Evolutionary conservation across 768 basidiomycete species (phyloP).

Genomic region (Hygrophorus russula): DNA sequence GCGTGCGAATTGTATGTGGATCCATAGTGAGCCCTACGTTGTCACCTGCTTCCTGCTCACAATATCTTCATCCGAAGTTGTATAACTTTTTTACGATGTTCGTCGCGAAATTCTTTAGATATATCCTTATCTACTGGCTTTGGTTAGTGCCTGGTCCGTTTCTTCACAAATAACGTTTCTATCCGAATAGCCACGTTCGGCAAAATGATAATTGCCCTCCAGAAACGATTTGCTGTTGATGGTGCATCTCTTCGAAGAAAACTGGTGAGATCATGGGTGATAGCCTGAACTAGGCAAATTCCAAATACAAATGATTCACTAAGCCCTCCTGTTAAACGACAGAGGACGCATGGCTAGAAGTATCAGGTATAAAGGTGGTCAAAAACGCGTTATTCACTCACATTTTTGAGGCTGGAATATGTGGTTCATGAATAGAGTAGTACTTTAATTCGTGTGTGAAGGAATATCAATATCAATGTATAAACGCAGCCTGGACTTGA

Average conservation of each 20-base stretch:
- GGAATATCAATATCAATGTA: slow-evolving; percentile 6
- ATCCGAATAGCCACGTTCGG: slow-evolving; percentile 38
- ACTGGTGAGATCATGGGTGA: too few species aligned
- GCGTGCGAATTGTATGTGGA: slow-evolving; percentile 55
- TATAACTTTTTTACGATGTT: slow-evolving; percentile 51
- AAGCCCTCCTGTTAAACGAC: too few species aligned
- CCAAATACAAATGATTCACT: too few species aligned
- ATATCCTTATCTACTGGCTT: slow-evolving; percentile 61
- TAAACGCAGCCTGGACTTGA: slow-evolving; percentile 44
- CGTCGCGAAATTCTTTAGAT: slow-evolving; percentile 40
- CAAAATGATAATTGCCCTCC: slow-evolving; percentile 61
- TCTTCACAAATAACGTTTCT: slow-evolving; percentile 1
- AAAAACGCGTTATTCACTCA: too few species aligned
- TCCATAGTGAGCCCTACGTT: slow-evolving; percentile 23
- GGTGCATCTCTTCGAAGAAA: too few species aligned
- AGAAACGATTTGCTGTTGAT: slow-evolving; percentile 18
- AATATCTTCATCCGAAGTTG: slow-evolving; percentile 41
- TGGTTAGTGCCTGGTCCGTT: slow-evolving; percentile 41
- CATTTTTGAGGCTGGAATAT: too few species aligned
- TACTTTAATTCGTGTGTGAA: too few species aligned
- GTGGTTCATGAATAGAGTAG: too few species aligned
- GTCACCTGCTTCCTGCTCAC: background rate
- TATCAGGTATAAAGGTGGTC: too few species aligned
- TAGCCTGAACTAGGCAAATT: too few species aligned
- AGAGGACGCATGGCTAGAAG: too few species aligned